Conservation (phyloP, 2,329 filamentous ascomycete genomes). For the Pyricularia grisea region DNA sequence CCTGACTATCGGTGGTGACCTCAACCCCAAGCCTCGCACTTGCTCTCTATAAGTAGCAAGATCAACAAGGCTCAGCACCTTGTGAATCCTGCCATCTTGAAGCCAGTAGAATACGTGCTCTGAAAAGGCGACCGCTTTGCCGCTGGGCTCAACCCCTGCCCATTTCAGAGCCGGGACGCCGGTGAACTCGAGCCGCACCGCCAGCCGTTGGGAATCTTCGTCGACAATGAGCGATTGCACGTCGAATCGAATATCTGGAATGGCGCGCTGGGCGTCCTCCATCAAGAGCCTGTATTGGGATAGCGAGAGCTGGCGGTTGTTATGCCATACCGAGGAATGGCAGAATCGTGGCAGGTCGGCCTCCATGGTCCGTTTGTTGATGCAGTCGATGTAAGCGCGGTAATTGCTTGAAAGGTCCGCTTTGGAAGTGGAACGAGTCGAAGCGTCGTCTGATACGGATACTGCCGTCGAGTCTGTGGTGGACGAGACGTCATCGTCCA, state of each 20-base stretch:
- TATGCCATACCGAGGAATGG: conserved; percentile 19
- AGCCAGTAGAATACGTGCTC: conserved; percentile 26
- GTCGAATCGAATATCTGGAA: conserved; percentile 17
- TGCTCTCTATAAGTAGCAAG: conserved; percentile 15
- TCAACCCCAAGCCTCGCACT: conserved; percentile 3
- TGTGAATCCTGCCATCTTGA: conserved; percentile 20
- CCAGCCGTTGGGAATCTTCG: conserved; percentile 20
- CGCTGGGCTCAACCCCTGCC: conserved; percentile 18
- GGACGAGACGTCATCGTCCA: background rate
- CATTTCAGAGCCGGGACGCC: conserved; percentile 19
- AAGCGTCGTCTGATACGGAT: background rate
- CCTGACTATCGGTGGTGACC: background rate
- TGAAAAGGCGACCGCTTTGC: conserved; percentile 13
- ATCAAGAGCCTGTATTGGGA: conserved; percentile 19
- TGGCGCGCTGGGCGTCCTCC: conserved; percentile 16
- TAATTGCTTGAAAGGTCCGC: conserved; percentile 11
- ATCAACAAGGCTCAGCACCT: conserved; percentile 24
- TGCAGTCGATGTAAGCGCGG: conserved; percentile 19
- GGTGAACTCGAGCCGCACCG: conserved; percentile 19
- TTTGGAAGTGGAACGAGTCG: background rate
- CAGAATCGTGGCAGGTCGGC: conserved; percentile 16
- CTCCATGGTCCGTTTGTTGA: conserved; percentile 18
- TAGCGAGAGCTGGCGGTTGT: conserved; percentile 14
- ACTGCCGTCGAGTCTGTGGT: background rate
- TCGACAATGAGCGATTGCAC: conserved; percentile 21